phyloP scores from a whole-genome alignment of 2,329 filamentous ascomycete species.

The Clonostachys solani region DNA sequence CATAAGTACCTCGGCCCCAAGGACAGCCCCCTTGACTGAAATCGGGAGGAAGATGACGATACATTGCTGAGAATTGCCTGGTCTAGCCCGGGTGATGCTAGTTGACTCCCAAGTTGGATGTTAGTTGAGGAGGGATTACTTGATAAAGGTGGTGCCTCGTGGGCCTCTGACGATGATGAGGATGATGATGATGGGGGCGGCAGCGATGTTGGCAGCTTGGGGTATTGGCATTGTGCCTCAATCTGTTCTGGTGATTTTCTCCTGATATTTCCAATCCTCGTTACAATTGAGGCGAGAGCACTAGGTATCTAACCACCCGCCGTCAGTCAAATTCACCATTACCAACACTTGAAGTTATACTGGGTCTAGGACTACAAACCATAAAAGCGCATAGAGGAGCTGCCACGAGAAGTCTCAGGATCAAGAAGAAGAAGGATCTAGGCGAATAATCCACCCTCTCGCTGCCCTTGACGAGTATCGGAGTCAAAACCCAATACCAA shows the following conservation, averaged over 20 bases:
- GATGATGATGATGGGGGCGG: not conserved
- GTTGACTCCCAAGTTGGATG: not conserved
- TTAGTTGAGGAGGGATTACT: too few relatives aligned
- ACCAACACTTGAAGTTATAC: not conserved
- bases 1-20: conserved; percentile 12
- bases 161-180: not conserved
- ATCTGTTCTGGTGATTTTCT: too few relatives aligned
- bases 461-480: not conserved
- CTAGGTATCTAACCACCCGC: too few relatives aligned
- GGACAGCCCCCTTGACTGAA: not conserved
- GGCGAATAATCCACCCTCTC: not conserved
- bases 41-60: not conserved
- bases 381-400: not conserved
- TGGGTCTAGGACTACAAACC: not conserved
- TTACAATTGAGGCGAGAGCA: too few relatives aligned
- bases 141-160: not conserved
- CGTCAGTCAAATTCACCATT: too few relatives aligned
- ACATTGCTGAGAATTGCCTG: not conserved
- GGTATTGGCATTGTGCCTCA: too few relatives aligned
- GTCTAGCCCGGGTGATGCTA: not conserved
- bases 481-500: conserved; percentile 4
- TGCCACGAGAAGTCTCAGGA: not conserved
- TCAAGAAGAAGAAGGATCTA: not conserved
- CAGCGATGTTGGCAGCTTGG: too few relatives aligned
- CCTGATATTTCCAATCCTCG: too few relatives aligned